Evolutionary conservation across 306 rosid genomes (phyloP), one percentile per base, ranked within the genome.

Genomic region (Rosa persica): DNA sequence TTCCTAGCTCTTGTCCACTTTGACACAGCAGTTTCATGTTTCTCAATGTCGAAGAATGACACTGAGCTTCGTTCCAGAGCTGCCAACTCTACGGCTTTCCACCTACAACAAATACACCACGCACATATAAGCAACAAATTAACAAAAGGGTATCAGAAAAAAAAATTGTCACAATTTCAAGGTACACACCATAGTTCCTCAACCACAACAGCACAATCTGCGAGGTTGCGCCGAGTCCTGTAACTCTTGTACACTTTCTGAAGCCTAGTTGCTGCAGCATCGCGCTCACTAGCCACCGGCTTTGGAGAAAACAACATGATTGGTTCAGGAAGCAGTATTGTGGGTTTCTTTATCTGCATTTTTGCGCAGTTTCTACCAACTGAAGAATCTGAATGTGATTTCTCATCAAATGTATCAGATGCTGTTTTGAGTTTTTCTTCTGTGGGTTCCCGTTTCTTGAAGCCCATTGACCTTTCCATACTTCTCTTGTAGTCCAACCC

Each of bases 211-310:
- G 88, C 89, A 79, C 89, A 88, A 82, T 88, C 92, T 42, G 92
- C 92, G 40, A 88, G 79, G 76, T 84, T 86, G 17, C 92, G 67
- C 80, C 89, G 73, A 6, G 88, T 86, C 77, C 87, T 61, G 65
- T 88, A 88, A 78, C 92, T 88, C 84, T 84, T 88, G 76, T 88
- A 88, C 42, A 81, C 88, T 27, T 88, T 88, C 87, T 88, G 89
- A 23, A 88, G 81, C 84, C 4, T 88, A 61, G 88, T 82, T 47
- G 89, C 89, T 9, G 89, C 89, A 52, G 88, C 89, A 77, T 88
- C 84, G 44, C 70, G 83, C 76, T 85, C 79, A 17, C 51, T 80
- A 19, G 72, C 30, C 20, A 0, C 72, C 1, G 87, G 85, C 72
- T 44, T 64, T 25, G 82, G 86, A 66, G 87, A 80, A 57, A 76